Evolutionary conservation across 148 eudicot genomes (phyloP).

Genomic region (Camellia sinensis): DNA sequence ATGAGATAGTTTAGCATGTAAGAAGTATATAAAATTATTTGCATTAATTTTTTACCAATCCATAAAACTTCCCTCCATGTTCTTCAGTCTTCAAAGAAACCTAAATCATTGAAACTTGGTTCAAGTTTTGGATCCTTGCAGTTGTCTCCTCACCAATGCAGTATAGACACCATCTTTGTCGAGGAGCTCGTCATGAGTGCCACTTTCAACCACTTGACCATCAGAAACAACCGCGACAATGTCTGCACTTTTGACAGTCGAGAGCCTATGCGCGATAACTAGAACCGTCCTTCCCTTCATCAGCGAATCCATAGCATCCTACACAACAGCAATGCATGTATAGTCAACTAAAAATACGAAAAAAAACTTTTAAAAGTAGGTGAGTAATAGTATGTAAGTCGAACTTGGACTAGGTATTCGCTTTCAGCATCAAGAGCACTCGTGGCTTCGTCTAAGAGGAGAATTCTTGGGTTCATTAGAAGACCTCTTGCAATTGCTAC

Average conservation of each 20-base stretch:
- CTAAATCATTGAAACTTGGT: neutral
- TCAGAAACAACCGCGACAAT: conserved; percentile 84
- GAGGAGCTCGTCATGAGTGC: conserved; percentile 76
- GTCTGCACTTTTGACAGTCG: conserved; percentile 83
- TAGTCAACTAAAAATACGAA: neutral
- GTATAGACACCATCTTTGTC: conserved; percentile 66
- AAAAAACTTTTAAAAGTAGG: no score
- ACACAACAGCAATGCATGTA: neutral
- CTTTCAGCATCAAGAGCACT: conserved; percentile 96
- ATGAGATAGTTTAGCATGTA: no score
- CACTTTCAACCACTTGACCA: conserved; percentile 80
- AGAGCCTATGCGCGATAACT: conserved; percentile 88
- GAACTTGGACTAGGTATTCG: conserved; percentile 87
- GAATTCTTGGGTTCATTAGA: conserved; percentile 75
- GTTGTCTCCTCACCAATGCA: conserved; percentile 74
- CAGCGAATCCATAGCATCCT: conserved; percentile 94
- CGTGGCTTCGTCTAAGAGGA: conserved; percentile 88
- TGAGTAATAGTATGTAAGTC: neutral
- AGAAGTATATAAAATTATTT: no score
- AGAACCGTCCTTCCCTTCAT: conserved; percentile 89
- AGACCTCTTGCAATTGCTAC: conserved; percentile 89
- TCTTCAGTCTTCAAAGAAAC: no score
- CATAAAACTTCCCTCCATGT: no score
- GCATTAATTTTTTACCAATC: no score
- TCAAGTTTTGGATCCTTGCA: conserved; percentile 51